These are phyloP conservation scores for Achlya hypogyna DNA, from an alignment of 352 stramenopile species.

Conservation along the genomic window DNA sequence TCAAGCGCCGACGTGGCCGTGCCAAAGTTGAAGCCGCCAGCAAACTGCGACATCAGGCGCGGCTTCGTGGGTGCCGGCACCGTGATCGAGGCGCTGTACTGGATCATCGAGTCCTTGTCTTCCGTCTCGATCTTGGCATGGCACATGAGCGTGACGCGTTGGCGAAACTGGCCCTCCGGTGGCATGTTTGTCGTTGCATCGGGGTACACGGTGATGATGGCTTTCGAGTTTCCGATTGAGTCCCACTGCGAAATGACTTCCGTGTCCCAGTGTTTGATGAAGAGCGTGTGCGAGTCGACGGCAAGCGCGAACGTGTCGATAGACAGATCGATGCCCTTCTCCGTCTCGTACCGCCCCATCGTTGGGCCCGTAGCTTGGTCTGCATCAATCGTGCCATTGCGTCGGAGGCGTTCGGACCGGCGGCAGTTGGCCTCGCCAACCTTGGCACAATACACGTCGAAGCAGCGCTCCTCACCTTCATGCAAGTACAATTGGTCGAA, in stretches of 20 bases:
- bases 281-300: constrained; percentile 18
- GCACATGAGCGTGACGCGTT: constrained; percentile 2
- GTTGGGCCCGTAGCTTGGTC: constrained; percentile 9
- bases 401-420: not conserved
- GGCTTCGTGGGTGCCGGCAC: not conserved
- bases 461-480: not conserved
- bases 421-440: constrained; percentile 1
- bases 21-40: constrained; percentile 14
- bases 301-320: constrained; percentile 5
- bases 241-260: constrained; percentile 16
- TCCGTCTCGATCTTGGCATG: constrained; percentile 18
- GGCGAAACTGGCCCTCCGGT: not conserved
- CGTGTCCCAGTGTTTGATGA: constrained; percentile 18
- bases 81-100: constrained; percentile 13
- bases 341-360: constrained; percentile 8
- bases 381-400: constrained; percentile 14
- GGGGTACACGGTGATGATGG: constrained; percentile 18
- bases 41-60: constrained; percentile 16
- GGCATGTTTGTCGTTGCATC: constrained; percentile 14
- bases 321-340: constrained; percentile 16
- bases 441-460: constrained; percentile 7
- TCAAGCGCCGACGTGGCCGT: constrained; percentile 1
- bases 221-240: constrained; percentile 11
- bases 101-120: constrained; percentile 20
- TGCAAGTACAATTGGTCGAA: constrained; percentile 20